Evolutionary conservation across 2,329 filamentous ascomycete species (phyloP).

Genomic region (Cytospora leucostoma): DNA sequence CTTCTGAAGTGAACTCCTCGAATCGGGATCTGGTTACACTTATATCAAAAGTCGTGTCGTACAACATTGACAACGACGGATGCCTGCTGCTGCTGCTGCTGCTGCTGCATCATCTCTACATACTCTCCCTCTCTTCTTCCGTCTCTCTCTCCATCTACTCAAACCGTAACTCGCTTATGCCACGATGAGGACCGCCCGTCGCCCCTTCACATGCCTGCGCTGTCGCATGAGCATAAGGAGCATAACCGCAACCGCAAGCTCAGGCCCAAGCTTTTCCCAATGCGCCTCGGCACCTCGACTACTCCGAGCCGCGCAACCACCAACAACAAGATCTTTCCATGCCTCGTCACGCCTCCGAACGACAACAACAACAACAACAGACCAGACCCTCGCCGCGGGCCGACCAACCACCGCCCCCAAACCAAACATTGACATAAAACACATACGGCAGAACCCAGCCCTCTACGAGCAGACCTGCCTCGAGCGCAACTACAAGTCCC

Average conservation of each 20-base stretch:
- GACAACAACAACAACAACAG: no score
- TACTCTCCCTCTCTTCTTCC: not conserved
- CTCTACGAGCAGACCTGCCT: slow-evolving; percentile 81
- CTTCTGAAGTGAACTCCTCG: no score
- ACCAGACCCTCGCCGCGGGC: slow-evolving; percentile 20
- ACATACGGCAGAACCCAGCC: slow-evolving; percentile 82
- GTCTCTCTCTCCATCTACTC: not conserved
- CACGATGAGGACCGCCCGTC: slow-evolving; percentile 26
- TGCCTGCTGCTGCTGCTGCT: no score
- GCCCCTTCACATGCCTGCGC: slow-evolving; percentile 27
- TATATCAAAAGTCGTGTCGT: no score
- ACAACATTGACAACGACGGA: no score
- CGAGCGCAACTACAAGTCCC: slow-evolving; percentile 75
- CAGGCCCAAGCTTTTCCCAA: not conserved
- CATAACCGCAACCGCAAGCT: not conserved
- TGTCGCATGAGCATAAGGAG: slow-evolving; percentile 9
- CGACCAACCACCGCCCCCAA: slow-evolving; percentile 76
- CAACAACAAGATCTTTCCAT: slow-evolving; percentile 17
- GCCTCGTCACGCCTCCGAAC: slow-evolving; percentile 20
- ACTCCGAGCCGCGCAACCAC: not conserved
- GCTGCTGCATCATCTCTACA: not conserved
- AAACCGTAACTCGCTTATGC: not conserved
- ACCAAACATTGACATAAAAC: slow-evolving; percentile 77
- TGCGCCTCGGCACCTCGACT: not conserved
- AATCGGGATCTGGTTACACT: no score